A percentile compares a stretch with the other conserved stretches of the same genome.
phyloP scores from a whole-genome alignment of 2,329 filamentous ascomycete species.

The Paraconiothyrium sp. region DNA sequence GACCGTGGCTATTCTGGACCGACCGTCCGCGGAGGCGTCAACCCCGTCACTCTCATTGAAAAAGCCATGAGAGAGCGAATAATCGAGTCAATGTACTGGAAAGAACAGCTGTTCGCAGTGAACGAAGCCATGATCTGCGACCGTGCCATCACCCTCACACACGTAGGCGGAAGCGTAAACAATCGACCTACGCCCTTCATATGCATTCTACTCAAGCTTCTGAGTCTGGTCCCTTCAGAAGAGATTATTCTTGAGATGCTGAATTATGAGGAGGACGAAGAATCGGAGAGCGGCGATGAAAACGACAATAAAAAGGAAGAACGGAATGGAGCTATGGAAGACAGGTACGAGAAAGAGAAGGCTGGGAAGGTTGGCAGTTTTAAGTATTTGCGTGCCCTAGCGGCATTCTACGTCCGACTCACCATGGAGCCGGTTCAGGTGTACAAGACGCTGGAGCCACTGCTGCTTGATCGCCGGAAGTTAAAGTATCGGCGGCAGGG shows the following conservation, averaged over 20 bases:
- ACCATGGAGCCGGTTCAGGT: conserved; percentile 85
- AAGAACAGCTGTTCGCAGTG: conserved; percentile 96
- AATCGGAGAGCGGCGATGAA: conserved; percentile 23
- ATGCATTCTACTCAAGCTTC: conserved; percentile 92
- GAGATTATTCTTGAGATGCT: conserved; percentile 84
- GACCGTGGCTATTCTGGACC: conserved; percentile 82
- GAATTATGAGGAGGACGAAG: conserved; percentile 59
- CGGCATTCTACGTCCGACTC: conserved; percentile 91
- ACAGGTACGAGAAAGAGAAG: conserved; percentile 25
- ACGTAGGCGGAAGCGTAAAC: conserved; percentile 83
- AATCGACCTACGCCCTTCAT: conserved; percentile 93
- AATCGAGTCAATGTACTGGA: conserved; percentile 95
- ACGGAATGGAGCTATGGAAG: conserved; percentile 1
- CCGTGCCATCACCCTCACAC: conserved; percentile 84
- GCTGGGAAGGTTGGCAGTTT: conserved; percentile 56
- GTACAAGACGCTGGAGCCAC: conserved; percentile 81
- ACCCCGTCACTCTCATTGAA: conserved; percentile 95
- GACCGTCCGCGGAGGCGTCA: conserved; percentile 81
- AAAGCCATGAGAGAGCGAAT: conserved; percentile 96
- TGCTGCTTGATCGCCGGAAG: conserved; percentile 84
- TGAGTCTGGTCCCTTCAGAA: conserved; percentile 84
- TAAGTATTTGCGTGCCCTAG: conserved; percentile 86
- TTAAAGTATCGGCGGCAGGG: conserved; percentile 78
- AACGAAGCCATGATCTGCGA: conserved; percentile 85
- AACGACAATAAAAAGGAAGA: conserved; percentile 47